Conservation (phyloP, 2,329 filamentous ascomycete genomes). For the Raffaelea albimanens region DNA sequence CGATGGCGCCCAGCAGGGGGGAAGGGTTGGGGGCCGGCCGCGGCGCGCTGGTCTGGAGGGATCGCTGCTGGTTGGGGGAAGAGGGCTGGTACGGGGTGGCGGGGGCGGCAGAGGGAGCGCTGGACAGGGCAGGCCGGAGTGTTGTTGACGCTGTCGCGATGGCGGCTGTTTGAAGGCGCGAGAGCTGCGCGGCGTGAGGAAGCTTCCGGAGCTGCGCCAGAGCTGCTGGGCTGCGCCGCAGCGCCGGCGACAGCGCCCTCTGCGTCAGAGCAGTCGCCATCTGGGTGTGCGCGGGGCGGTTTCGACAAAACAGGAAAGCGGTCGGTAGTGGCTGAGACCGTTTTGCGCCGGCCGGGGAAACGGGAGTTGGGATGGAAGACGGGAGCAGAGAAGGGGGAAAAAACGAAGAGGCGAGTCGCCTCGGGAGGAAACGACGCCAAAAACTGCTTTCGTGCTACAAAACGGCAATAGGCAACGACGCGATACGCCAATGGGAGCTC, state of each 20-base stretch:
- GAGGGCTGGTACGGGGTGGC: neutral
- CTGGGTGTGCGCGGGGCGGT: neutral
- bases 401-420: neutral
- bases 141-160: neutral
- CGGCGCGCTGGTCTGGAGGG: slow-evolving; percentile 14
- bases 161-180: neutral
- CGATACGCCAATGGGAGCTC: slow-evolving; percentile 8
- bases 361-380: too few species aligned
- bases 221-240: slow-evolving; percentile 9
- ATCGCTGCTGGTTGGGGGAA: too few species aligned
- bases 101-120: neutral
- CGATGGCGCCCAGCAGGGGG: slow-evolving; percentile 20
- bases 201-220: neutral
- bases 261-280: slow-evolving; percentile 19
- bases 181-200: neutral
- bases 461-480: slow-evolving; percentile 5
- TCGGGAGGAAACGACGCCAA: neutral
- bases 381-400: too few species aligned
- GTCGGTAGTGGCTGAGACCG: neutral
- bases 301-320: neutral
- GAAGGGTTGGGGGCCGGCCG: slow-evolving; percentile 14
- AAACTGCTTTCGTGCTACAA: neutral
- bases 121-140: too few species aligned
- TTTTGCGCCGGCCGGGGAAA: neutral
- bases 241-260: slow-evolving; percentile 14